These are phyloP conservation scores for Neoboletus subvelutipes DNA, from an alignment of 768 basidiomycete species.

Conservation along the genomic window DNA sequence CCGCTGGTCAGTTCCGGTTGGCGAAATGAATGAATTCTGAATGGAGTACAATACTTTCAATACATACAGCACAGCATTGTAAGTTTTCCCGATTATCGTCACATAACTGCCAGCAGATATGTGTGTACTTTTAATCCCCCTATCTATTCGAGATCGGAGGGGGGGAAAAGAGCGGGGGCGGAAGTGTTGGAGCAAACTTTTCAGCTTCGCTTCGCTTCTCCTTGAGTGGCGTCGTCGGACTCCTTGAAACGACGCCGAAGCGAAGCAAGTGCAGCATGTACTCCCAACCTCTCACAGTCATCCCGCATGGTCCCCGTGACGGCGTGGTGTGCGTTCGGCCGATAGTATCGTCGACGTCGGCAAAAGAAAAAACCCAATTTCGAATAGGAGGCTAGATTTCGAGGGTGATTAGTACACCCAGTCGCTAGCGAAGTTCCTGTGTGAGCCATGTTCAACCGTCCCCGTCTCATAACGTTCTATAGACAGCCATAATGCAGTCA, in stretches of 20 bases:
- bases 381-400: too few species aligned
- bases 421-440: too few species aligned
- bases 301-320: not conserved
- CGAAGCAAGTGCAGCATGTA: not conserved
- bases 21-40: not conserved
- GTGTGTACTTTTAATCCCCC: too few species aligned
- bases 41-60: too few species aligned
- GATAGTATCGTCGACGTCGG: not conserved
- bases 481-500: not conserved
- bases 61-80: too few species aligned
- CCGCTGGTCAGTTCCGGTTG: not conserved
- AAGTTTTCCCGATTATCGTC: too few species aligned
- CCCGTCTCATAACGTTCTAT: too few species aligned
- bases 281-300: not conserved
- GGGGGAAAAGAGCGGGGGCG: not conserved
- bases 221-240: not conserved
- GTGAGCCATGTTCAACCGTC: not conserved
- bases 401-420: too few species aligned
- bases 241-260: not conserved
- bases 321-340: not conserved
- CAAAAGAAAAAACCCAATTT: too few species aligned
- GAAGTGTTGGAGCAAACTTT: not conserved
- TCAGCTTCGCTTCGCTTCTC: not conserved
- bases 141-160: not conserved
- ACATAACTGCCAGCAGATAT: too few species aligned